Base-by-base conservation (phyloP, 2,329 filamentous ascomycete genomes). In the Shiraia sp. region DNA sequence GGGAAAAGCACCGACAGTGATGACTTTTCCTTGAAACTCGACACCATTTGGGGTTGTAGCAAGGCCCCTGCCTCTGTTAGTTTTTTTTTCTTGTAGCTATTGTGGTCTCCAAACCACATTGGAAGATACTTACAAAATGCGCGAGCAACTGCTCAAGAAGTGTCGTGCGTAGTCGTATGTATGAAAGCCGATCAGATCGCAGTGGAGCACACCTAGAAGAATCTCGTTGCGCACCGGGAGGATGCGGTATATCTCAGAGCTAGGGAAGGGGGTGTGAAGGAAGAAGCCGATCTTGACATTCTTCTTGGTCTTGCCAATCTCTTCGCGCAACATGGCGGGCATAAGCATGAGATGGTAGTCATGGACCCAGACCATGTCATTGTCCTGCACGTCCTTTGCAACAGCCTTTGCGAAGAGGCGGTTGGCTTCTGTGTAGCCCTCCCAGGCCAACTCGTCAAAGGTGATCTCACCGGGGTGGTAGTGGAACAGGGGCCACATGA, bases 271-370 rank as follows among this genome's bases (percentile, higher is more conserved):
- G 0, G 93, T 97, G 70, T 99, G 93, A 25, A 97, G 76, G 78
- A 97, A 99, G 79, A 97, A 97, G 55, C 92, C 93, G 59, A 99
- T 93, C 77, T 95, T 96, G 72, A 97, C 85, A 56, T 96, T 95
- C 74, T 91, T 89, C 74, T 87, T 90, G 47, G 78, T 80, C 50
- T 83, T 72, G 43, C 87, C 88, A 44, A 96, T 85, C 70, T 95
- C 89, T 62, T 95, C 88, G 49, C 93, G 88, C 45, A 99, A 80
- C 90, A 97, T 95, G 64, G 92, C 84, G 23, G 93, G 93, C 24
- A 99, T 80, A 14, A 99, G 84, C 91, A 97, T 97, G 49, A 97
- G 78, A 71, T 99, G 93, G 74, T 97, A 99, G 72, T 99, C 93
- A 70, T 99, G 93, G 5, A 99, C 89, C 93, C 93, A 99, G 61